These are phyloP conservation scores for Schizochytrium sp. DNA, from an alignment of 108 stramenopile species.

Conservation along the genomic window DNA sequence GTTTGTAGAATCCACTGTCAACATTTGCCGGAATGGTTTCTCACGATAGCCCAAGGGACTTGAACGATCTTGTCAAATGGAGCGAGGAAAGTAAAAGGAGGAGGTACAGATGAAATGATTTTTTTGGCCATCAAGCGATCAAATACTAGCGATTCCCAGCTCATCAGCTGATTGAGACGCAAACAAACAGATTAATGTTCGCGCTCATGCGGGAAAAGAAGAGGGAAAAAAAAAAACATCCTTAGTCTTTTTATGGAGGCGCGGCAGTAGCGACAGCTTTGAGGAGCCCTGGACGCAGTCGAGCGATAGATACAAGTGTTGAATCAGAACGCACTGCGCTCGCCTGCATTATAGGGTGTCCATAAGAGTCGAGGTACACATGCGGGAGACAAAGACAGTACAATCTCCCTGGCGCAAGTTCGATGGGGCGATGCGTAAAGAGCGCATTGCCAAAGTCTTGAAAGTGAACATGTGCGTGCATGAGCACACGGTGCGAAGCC, in stretches of 20 bases:
- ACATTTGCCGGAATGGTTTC: no score
- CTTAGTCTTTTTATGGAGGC: neutral
- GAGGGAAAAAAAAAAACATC: neutral
- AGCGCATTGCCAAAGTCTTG: neutral
- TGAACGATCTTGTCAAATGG: no score
- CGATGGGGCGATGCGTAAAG: neutral
- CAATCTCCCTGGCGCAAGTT: neutral
- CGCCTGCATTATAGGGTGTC: neutral
- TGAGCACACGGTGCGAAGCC: neutral
- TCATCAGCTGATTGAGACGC: no score
- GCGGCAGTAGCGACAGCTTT: neutral
- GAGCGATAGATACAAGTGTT: neutral
- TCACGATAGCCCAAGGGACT: no score
- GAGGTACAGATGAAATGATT: no score
- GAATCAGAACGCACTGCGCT: neutral
- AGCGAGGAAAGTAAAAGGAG: no score
- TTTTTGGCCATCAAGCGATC: no score
- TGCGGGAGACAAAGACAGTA: neutral
- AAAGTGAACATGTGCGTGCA: slow-evolving; percentile 1
- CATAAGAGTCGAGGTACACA: neutral
- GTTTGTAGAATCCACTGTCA: no score
- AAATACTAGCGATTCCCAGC: no score
- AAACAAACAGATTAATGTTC: neutral
- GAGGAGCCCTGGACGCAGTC: neutral
- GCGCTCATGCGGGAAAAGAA: neutral